A percentile compares a stretch with the other conserved stretches of the same genome.
Conservation (phyloP, 2,329 filamentous ascomycete genomes). For the Pseudogymnoascus sp. region DNA sequence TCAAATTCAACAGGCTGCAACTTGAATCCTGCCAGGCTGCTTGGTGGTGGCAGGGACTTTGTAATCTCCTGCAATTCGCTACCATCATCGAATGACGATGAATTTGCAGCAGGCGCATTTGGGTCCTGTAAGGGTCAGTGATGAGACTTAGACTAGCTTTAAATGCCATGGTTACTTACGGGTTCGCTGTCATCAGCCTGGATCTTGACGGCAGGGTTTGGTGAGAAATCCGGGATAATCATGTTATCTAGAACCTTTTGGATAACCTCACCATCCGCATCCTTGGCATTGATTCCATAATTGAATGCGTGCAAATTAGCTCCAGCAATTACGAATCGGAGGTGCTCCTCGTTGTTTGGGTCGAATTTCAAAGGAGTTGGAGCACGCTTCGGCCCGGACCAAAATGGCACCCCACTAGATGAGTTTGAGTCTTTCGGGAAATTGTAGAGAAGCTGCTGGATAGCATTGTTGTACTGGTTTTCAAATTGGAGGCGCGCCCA, state of each 20-base stretch:
- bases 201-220: conserved; percentile 86
- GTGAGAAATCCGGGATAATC: conserved; percentile 91
- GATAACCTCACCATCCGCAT: conserved; percentile 62
- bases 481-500: conserved; percentile 94
- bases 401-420: conserved; percentile 83
- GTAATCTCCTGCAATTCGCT: conserved; percentile 67
- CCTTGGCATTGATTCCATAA: conserved; percentile 87
- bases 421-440: conserved; percentile 92
- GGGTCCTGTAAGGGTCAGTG: conserved; percentile 49
- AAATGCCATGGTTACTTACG: conserved; percentile 36
- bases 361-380: conserved; percentile 89
- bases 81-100: conserved; percentile 56
- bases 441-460: conserved; percentile 90
- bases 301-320: conserved; percentile 96
- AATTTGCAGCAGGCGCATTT: conserved; percentile 50
- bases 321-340: conserved; percentile 76
- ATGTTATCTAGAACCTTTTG: conserved; percentile 76
- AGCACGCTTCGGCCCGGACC: conserved; percentile 96
- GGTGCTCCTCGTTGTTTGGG: conserved; percentile 72
- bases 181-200: conserved; percentile 93
- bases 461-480: conserved; percentile 93
- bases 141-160: not conserved
- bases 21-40: conserved; percentile 77
- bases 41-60: conserved; percentile 65
- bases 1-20: conserved; percentile 91